Percentiles rank a stretch among this genome's conserved stretches.
Conservation (phyloP, 768 basidiomycete species). For the Lactarius sanguifluus region DNA sequence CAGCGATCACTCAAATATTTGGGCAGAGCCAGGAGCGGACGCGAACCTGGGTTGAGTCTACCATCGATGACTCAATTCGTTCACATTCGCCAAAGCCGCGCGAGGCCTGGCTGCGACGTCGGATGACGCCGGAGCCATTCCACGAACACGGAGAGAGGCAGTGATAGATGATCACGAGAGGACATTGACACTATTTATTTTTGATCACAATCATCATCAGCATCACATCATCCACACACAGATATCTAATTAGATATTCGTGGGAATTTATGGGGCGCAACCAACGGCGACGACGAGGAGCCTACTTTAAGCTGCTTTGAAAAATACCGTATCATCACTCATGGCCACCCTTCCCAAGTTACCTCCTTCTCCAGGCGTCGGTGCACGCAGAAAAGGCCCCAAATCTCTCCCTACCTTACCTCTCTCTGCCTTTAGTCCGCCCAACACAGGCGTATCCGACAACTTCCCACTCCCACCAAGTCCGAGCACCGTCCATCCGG, state of each 20-base stretch:
- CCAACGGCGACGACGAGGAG: not conserved
- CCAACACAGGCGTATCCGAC: conserved; percentile 65
- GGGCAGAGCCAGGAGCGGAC: conserved; percentile 27
- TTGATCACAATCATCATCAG: not conserved
- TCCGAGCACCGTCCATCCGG: conserved; percentile 65
- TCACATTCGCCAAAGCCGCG: conserved; percentile 21
- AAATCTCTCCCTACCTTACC: conserved; percentile 72
- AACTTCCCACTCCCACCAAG: conserved; percentile 67
- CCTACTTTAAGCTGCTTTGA: not conserved
- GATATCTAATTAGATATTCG: not conserved
- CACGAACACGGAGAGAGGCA: conserved; percentile 28
- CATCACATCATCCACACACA: not conserved
- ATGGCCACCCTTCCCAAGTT: conserved; percentile 25
- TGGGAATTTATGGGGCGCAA: not conserved
- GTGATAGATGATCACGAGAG: conserved; percentile 2
- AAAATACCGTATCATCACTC: not conserved
- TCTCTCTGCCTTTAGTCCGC: conserved; percentile 71
- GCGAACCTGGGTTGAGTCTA: conserved; percentile 28
- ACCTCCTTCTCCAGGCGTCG: conserved; percentile 45
- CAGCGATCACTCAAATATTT: not conserved
- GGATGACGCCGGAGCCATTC: conserved; percentile 32
- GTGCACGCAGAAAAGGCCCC: conserved; percentile 56
- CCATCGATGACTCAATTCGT: conserved; percentile 23
- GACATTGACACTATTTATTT: not conserved
- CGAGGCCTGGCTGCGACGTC: conserved; percentile 22